Evolutionary conservation across 1,284 basidiomycete species (phyloP), one percentile per base, ranked within the genome.

Genomic region (Tremellales sp.): DNA sequence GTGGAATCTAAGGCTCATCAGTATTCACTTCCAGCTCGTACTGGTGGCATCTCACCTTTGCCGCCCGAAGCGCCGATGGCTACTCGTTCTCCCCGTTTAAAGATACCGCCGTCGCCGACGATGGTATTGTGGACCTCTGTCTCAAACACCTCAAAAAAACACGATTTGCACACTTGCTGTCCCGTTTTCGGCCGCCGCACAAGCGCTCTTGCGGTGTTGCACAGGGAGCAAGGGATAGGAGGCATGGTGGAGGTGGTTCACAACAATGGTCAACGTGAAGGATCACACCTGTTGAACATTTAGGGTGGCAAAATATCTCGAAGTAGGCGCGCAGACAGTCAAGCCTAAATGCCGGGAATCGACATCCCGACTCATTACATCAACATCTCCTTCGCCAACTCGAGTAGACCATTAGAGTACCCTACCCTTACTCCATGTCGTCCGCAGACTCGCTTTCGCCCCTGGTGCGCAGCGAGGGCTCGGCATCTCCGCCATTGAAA

Each of bases 71-170:
- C 94, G 37, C 94, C 94, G 52, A 99, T 98, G 21, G 94, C 95
- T 29, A 99, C 92, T 52, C 81, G 79, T 73, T 99, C 92, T 27
- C 94, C 92, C n/a, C 81, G 78, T 62, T 82, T 81, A 76, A 99
- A 99, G 12, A 98, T 78, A 29, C 67, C 65, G 26, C 80, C 75
- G 0, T 86, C 80, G 56, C 85, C 78, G 3, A 61, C 51, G 63
- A 98, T 97, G 0, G 95, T 97, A 67, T 94, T 86, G 74, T 99
- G 95, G 28, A 99, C 85, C 71, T 99, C 94, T 0, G 90, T 94
- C 76, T 99, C 94, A 60, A 99, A 99, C 31, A 97, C 91, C 63
- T 84, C 82, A 76, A 91, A 99, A 74, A 97, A 97, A 67, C 92
- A 97, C 40, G 86, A 83, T 70, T 85, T 86, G 78, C 93, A 98